phyloP scores from a whole-genome alignment of 371 early-diverging fungal species.

The Syncephalastrum sp. region DNA sequence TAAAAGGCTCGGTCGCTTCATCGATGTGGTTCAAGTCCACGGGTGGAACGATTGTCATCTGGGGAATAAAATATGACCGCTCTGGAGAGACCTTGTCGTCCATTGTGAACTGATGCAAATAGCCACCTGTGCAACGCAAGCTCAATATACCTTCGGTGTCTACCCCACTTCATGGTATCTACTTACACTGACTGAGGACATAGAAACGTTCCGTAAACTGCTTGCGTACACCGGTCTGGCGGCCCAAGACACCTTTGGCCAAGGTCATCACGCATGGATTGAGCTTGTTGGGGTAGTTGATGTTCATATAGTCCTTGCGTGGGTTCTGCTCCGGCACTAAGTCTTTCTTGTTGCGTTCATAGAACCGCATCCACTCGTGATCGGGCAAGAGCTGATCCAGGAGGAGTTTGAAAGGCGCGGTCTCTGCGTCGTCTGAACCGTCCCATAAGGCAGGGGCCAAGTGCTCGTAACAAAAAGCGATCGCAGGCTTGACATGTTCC shows the following conservation, averaged over 20 bases:
- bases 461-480: constrained; percentile 24
- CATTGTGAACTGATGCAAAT: constrained; percentile 40
- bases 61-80: constrained; percentile 41
- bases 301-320: constrained; percentile 36
- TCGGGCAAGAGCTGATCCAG: constrained; percentile 30
- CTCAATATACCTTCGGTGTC: background rate
- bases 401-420: constrained; percentile 21
- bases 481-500: constrained; percentile 20
- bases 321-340: constrained; percentile 34
- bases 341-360: constrained; percentile 25
- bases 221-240: constrained; percentile 35
- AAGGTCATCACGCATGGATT: constrained; percentile 42
- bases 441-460: constrained; percentile 21
- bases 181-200: constrained; percentile 43
- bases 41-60: constrained; percentile 20
- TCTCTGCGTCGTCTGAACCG: constrained; percentile 21
- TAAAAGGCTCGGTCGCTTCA: constrained; percentile 6
- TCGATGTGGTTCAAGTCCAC: constrained; percentile 23
- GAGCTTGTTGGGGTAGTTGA: constrained; percentile 46
- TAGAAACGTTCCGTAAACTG: constrained; percentile 37
- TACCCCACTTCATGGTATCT: background rate
- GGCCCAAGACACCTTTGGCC: constrained; percentile 36
- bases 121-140: constrained; percentile 29
- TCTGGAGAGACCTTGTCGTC: constrained; percentile 40
- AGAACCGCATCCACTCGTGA: constrained; percentile 34